These are phyloP conservation scores for Rhododendron griersonianum DNA, from an alignment of 148 eudicot species.

Conservation along the genomic window DNA sequence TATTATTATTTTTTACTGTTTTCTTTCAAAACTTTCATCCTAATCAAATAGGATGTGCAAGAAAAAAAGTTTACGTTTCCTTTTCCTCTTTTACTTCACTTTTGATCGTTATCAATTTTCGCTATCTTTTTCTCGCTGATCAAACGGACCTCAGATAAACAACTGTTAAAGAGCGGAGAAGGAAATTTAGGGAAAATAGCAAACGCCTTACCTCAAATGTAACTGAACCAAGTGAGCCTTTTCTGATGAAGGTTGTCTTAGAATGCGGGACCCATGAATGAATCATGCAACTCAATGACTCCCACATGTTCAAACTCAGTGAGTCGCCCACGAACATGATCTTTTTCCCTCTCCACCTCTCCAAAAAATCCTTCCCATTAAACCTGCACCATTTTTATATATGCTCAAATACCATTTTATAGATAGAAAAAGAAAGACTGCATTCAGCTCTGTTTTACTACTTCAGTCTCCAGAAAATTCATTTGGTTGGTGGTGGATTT, in stretches of 20 bases:
- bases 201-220: conserved; percentile 45
- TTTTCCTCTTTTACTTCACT: too few species aligned
- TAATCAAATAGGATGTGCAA: too few species aligned
- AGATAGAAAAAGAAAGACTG: background rate
- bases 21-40: too few species aligned
- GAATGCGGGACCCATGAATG: conserved; percentile 71
- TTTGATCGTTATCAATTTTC: too few species aligned
- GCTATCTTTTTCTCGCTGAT: background rate
- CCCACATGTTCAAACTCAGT: conserved; percentile 69
- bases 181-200: background rate
- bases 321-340: conserved; percentile 97
- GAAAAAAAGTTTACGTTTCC: too few species aligned
- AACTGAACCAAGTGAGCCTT: conserved; percentile 42
- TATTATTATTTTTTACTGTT: too few species aligned
- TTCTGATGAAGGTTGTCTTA: conserved; percentile 33
- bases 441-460: background rate
- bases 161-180: background rate
- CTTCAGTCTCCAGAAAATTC: background rate
- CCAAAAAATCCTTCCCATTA: conserved; percentile 64
- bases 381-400: conserved; percentile 40
- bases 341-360: conserved; percentile 74
- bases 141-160: background rate
- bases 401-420: background rate
- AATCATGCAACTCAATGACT: conserved; percentile 70
- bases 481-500: background rate